Evolutionary conservation across 257 asterid species (phyloP).

Genomic region (Nicotiana tomentosiformis): DNA sequence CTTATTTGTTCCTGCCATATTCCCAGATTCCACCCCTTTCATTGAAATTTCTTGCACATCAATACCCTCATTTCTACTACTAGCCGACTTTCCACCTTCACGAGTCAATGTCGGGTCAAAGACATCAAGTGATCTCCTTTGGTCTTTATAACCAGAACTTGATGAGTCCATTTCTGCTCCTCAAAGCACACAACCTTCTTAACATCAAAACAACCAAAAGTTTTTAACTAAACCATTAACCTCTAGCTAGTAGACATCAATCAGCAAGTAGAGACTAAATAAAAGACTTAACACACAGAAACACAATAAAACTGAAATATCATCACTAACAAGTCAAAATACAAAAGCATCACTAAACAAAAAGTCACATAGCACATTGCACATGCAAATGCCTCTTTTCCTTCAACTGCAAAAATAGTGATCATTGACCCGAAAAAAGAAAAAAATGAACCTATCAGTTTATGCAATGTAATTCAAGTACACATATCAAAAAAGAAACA

Average conservation of each 20-base stretch:
- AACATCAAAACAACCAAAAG: slow-evolving; percentile 7
- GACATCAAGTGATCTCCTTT: slow-evolving; percentile 39
- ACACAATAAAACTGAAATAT: background rate
- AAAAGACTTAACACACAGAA: background rate
- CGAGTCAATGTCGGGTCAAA: slow-evolving; percentile 37
- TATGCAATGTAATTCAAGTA: background rate
- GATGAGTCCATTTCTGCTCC: slow-evolving; percentile 35
- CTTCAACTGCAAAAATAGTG: background rate
- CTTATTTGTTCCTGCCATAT: slow-evolving; percentile 1
- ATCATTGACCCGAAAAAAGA: background rate
- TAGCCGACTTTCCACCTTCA: slow-evolving; percentile 17
- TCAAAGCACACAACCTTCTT: slow-evolving; percentile 14
- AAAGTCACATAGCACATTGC: background rate
- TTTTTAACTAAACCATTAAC: slow-evolving; percentile 1
- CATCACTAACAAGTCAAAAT: background rate
- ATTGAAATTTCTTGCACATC: slow-evolving; percentile 24
- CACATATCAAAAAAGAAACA: background rate
- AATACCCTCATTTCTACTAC: slow-evolving; percentile 16
- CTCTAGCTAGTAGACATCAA: background rate
- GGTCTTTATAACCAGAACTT: slow-evolving; percentile 12
- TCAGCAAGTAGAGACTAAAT: background rate
- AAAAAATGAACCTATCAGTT: background rate
- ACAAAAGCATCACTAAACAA: background rate
- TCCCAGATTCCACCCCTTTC: slow-evolving; percentile 27
- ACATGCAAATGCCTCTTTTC: background rate